Evolutionary conservation across 2,329 filamentous ascomycete species (phyloP).

Genomic region (Clonostachys sp.): DNA sequence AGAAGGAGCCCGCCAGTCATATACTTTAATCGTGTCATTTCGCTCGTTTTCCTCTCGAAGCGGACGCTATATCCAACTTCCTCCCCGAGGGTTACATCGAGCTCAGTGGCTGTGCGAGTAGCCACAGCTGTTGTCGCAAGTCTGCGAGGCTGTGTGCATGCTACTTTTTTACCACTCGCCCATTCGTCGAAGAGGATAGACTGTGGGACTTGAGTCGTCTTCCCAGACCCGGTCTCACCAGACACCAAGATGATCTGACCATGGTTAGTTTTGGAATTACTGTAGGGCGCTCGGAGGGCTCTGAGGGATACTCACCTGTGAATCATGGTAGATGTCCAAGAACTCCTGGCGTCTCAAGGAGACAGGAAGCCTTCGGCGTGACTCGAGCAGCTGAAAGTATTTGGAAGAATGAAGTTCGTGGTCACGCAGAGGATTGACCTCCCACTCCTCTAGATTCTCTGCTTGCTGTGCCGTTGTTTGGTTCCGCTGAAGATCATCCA

Average conservation of each 20-base stretch:
- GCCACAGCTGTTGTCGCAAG: conserved; percentile 90
- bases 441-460: too few relatives aligned
- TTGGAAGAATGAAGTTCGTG: too few relatives aligned
- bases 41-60: conserved; percentile 75
- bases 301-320: too few relatives aligned
- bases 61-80: conserved; percentile 87
- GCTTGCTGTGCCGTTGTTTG: too few relatives aligned
- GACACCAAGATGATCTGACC: neutral
- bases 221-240: conserved; percentile 1
- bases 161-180: conserved; percentile 63
- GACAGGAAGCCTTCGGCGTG: too few relatives aligned
- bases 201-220: conserved; percentile 10
- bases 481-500: too few relatives aligned
- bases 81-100: conserved; percentile 78
- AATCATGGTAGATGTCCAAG: too few relatives aligned
- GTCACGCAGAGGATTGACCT: too few relatives aligned
- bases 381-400: too few relatives aligned
- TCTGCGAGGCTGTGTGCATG: conserved; percentile 81
- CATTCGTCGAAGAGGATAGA: conserved; percentile 6
- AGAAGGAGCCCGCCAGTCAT: conserved; percentile 8
- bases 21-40: conserved; percentile 37
- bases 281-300: too few relatives aligned
- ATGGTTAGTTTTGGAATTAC: neutral
- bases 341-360: too few relatives aligned
- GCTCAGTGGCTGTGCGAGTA: conserved; percentile 83